Evolutionary conservation across 345 rosid genomes (phyloP), one percentile per base, ranked within the genome.

Genomic region (Cardamine chenopodiifolia): DNA sequence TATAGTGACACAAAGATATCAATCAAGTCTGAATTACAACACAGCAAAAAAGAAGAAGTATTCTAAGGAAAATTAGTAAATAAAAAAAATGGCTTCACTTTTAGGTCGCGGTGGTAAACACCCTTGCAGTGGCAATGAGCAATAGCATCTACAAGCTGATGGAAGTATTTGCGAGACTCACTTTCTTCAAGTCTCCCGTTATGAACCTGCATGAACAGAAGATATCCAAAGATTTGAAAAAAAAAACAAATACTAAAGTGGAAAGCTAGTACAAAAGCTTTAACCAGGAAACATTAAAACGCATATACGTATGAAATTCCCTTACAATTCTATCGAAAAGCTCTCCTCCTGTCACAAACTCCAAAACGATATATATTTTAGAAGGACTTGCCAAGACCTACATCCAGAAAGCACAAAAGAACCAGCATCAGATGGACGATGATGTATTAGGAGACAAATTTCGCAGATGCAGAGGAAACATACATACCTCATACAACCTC

Each of bases 291-390:
- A 32, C 34, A 23, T 9, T 25, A 29, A 42, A 32, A 12, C 4
- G 12, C 18, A 20, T 34, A 60, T 3, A 45, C 17, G 65, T 18
- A 71, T 18, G 8, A 67, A 34, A 22, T 56, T 62, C 20, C 26
- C 92, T 85, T 83, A 89, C 98, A 76, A 93, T 90, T 86, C 83
- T 86, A 85, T 93, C 97, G 69, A 65, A 88, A 15, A 93, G 86
- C 80, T 89, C 93, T 76, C 98, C 98, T 69, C 98, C 97, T 11
- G 92, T 80, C 56, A 93, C 93, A 77, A 93, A 88, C 91, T 93
- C 98, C 45, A 93, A 83, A 73, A 93, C 66, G n/a, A 90, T 93
- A 79, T 86, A 93, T 79, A 93, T 86, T 80, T 89, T 93, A 0
- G 89, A 82, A 55, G 76, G 84, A 80, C 98, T 83, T 8, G 92